Conservation (phyloP, 108 stramenopile genomes). For the Cyclotella cryptica region DNA sequence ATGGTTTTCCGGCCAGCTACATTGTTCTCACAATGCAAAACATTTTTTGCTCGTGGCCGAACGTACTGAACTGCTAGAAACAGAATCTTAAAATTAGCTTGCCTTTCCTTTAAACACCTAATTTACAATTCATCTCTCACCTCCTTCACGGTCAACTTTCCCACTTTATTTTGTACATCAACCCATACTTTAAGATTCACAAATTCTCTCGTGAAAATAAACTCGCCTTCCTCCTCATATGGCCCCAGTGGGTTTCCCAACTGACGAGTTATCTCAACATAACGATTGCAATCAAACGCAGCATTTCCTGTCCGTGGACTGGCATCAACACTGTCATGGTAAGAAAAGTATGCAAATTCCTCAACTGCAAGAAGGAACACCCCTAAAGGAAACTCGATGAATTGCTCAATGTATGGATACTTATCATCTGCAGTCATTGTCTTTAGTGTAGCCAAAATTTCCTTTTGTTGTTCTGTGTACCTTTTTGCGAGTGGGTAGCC, state of each 20-base stretch:
- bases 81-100: too few species aligned
- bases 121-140: neutral
- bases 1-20: too few species aligned
- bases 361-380: slow-evolving; percentile 39
- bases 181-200: slow-evolving; percentile 5
- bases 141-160: neutral
- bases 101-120: too few species aligned
- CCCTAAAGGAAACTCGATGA: slow-evolving; percentile 33
- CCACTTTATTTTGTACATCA: neutral
- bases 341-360: slow-evolving; percentile 31
- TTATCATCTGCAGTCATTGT: slow-evolving; percentile 5
- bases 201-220: slow-evolving; percentile 21
- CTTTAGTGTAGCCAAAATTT: neutral
- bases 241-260: slow-evolving; percentile 5
- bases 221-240: slow-evolving; percentile 10
- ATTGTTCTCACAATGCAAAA: too few species aligned
- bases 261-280: neutral
- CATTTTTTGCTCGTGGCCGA: too few species aligned
- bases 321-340: slow-evolving; percentile 20
- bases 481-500: slow-evolving; percentile 6
- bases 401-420: slow-evolving; percentile 19
- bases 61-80: too few species aligned
- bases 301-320: slow-evolving; percentile 1
- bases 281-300: neutral
- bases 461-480: neutral